Evolutionary conservation across 306 rosid genomes (phyloP).

Genomic region (Dryas octopetala): DNA sequence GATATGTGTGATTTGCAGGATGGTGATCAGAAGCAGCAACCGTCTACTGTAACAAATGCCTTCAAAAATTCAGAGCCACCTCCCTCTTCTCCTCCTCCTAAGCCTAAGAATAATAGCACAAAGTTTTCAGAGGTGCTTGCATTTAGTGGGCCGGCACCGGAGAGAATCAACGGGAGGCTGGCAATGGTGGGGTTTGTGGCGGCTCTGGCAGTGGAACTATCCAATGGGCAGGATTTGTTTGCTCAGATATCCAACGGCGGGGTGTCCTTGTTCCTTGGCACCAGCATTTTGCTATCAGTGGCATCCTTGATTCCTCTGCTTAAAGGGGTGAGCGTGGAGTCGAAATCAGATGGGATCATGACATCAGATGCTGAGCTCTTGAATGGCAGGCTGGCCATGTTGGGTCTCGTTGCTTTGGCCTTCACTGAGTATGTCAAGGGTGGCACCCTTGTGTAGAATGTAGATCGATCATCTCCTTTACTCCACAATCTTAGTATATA

Average conservation of each 20-base stretch:
- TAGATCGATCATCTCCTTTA: too few species aligned
- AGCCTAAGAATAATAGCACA: conserved; percentile 39
- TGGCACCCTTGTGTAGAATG: conserved; percentile 17
- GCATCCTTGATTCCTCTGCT: conserved; percentile 66
- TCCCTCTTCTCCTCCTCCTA: conserved; percentile 12
- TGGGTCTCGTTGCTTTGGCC: too few species aligned
- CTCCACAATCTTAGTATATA: too few species aligned
- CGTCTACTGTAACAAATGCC: not conserved
- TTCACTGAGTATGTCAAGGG: conserved; percentile 51
- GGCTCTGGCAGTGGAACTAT: conserved; percentile 54
- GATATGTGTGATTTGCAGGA: not conserved
- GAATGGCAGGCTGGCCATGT: conserved; percentile 57
- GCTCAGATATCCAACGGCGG: conserved; percentile 60
- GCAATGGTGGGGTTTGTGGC: conserved; percentile 69
- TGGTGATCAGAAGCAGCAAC: conserved; percentile 12
- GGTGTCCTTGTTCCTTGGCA: conserved; percentile 51
- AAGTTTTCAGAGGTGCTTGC: conserved; percentile 51
- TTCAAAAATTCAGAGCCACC: not conserved
- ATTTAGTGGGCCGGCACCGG: conserved; percentile 64
- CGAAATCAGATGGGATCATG: conserved; percentile 50
- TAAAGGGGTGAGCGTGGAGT: conserved; percentile 61
- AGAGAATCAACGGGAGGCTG: conserved; percentile 65
- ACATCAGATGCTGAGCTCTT: conserved; percentile 62
- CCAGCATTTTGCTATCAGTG: conserved; percentile 38
- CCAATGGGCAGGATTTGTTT: conserved; percentile 49